Evolutionary conservation across 2,329 filamentous ascomycete genomes (phyloP).

Genomic region (Nannizziopsis barbatae): DNA sequence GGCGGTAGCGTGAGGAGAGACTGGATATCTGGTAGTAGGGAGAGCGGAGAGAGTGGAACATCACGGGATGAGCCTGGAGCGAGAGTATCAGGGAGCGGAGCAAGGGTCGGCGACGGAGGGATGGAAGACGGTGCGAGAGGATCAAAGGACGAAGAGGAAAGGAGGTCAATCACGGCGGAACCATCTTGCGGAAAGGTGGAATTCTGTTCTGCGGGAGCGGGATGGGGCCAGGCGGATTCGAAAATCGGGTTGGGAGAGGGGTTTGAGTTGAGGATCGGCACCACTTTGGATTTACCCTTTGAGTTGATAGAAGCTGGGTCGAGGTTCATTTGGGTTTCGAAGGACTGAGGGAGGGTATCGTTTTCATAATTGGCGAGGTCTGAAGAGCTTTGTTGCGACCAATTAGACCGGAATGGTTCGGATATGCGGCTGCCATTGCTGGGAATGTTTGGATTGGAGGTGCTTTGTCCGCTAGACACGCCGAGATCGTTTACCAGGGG

Average conservation of each 20-base stretch:
- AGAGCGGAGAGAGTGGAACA: slow-evolving; percentile 1
- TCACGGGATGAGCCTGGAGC: neutral
- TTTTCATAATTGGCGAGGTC: slow-evolving; percentile 10
- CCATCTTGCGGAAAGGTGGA: slow-evolving; percentile 27
- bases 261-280: neutral
- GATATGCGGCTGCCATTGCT: slow-evolving; percentile 3
- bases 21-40: slow-evolving; percentile 15
- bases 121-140: slow-evolving; percentile 22
- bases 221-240: slow-evolving; percentile 18
- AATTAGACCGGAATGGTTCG: slow-evolving; percentile 20
- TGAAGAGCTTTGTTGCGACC: slow-evolving; percentile 1
- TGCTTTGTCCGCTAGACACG: neutral
- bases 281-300: slow-evolving; percentile 17
- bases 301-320: slow-evolving; percentile 4
- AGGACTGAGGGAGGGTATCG: slow-evolving; percentile 19
- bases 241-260: slow-evolving; percentile 8
- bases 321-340: slow-evolving; percentile 11
- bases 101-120: slow-evolving; percentile 27
- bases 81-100: slow-evolving; percentile 19
- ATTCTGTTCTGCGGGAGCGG: slow-evolving; percentile 8
- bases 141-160: slow-evolving; percentile 27
- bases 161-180: slow-evolving; percentile 32
- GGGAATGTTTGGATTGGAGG: neutral
- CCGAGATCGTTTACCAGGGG: neutral
- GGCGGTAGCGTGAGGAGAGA: slow-evolving; percentile 12